Base-by-base conservation (phyloP, 805 yeast species). In the Maudiozyma pseudohumilis region DNA sequence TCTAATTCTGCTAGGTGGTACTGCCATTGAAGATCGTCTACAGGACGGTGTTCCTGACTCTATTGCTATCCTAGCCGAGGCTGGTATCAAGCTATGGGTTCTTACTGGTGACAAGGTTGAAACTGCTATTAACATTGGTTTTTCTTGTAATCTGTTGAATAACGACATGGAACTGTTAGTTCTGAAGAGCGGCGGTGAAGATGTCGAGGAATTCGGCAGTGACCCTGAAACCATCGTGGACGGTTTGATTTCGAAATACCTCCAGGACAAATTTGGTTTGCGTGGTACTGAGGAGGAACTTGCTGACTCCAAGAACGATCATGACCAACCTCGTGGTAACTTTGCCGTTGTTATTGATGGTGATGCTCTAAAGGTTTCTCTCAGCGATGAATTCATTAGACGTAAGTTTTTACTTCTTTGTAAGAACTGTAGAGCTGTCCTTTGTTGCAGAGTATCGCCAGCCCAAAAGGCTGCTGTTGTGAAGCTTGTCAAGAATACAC, bases 41-140 rank as follows among this genome's bases (percentile, higher is more conserved):
- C 94, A 83, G 59, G 86, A 80, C 49, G 92, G 92, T 63, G 94
- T 83, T 38, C 89, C 92, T 2, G 92, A 81, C 48, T 72, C 89
- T 12, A 83, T 83, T 52, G 73, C 77, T 6, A 55, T 76, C 5
- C 63, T 83, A 39, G 81, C 74, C 12, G 66, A 75, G 45, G 92
- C 92, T 6, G 92, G 94, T 55, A 79, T 83, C 39, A 83, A 83
- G 56, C 63, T 83, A 37, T 83, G 94, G 94, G 92, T 83, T 33
- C 65, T 83, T 34, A 83, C 94, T 3, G 94, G 94, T 62, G 94
- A 83, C 58, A 82, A 80, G 58, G 84, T 83, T n/a, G 94, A 83
- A 59, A 83, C 94, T 23, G 94, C 92, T 10, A 82, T 83, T 48
- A 83, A 83, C 51, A 83, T 83, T 65, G 94, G 92, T 3, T 83